A percentile compares a stretch with the other conserved stretches of the same genome.
Conservation (phyloP, 2,329 filamentous ascomycete species). For the Xylaria sp. region DNA sequence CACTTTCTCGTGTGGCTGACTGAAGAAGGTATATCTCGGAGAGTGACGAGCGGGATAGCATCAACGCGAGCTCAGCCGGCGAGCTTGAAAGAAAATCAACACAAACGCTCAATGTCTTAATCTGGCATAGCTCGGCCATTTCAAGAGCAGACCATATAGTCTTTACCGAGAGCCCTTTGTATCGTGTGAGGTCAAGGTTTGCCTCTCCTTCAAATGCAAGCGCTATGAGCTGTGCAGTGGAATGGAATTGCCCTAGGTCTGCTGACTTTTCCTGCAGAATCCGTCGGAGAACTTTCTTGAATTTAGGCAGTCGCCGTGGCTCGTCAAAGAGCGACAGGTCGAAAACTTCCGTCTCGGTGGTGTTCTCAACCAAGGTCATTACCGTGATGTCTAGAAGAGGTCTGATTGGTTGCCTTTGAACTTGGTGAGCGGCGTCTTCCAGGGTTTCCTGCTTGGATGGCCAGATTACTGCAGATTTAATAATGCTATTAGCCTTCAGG, state of each 20-base stretch:
- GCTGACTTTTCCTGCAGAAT: neutral
- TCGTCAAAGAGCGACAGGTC: neutral
- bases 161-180: neutral
- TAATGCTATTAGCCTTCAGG: neutral
- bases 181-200: neutral
- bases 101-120: neutral
- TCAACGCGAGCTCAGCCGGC: neutral
- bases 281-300: neutral
- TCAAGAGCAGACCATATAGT: neutral
- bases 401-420: neutral
- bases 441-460: neutral
- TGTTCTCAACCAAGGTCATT: neutral
- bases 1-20: neutral
- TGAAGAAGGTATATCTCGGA: neutral
- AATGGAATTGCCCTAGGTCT: neutral
- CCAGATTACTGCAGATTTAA: neutral
- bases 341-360: neutral
- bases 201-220: neutral
- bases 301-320: neutral
- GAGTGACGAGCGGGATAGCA: neutral
- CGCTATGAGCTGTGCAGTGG: neutral
- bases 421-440: neutral
- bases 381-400: neutral
- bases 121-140: neutral
- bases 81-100: neutral